Evolutionary conservation across 2,329 filamentous ascomycete species (phyloP), one percentile per base, ranked within the genome.

Genomic region (Cadophora malorum): DNA sequence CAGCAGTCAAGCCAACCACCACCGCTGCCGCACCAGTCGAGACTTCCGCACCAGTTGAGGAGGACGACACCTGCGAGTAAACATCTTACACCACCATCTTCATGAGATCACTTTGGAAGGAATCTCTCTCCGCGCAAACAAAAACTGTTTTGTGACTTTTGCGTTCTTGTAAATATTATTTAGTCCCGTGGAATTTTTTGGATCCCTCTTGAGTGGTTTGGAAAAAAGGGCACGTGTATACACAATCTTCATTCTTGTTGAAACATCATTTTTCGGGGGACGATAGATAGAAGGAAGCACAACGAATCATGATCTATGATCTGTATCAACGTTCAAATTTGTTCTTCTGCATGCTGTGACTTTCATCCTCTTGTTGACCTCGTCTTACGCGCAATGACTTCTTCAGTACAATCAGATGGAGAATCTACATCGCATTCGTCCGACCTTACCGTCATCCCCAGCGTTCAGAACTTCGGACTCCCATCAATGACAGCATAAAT

Each of bases 1-100:
- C 65, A 41, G 64, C 77, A 78, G 38, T 67, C n/a, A 49, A 21
- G 19, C 45, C 45, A 49, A 21, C n/a, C n/a, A 21, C 45, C n/a
- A 63, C 69, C 45, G 58, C 64, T 28, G 47, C 64, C 28, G 70
- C 67, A 14, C 67, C 70, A 45, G 50, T 68, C 21, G 66, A 67
- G 23, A 70, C 67, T 52, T 25, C 67, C 41, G 69, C 63, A 3
- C 55, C 55, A 38, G 55, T 38, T n/a, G 56, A 41, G n/a, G 56
- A 59, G 9, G 56, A 59, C 21, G 56, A 38, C 19, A 31, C 8
- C 35, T 38, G 33, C 33, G 33, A 41, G 21, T 59, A 41, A 41
- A 21, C 35, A 16, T 55, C 38, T 35, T n/a, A 6, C 41, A 47
- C 3, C 19, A 49, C 10, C 45, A 49, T 8, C 19, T 49, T 49